These are phyloP conservation scores for Aspergillus sclerotioniger DNA, from an alignment of 495 filamentous ascomycete genomes.

Conservation along the genomic window DNA sequence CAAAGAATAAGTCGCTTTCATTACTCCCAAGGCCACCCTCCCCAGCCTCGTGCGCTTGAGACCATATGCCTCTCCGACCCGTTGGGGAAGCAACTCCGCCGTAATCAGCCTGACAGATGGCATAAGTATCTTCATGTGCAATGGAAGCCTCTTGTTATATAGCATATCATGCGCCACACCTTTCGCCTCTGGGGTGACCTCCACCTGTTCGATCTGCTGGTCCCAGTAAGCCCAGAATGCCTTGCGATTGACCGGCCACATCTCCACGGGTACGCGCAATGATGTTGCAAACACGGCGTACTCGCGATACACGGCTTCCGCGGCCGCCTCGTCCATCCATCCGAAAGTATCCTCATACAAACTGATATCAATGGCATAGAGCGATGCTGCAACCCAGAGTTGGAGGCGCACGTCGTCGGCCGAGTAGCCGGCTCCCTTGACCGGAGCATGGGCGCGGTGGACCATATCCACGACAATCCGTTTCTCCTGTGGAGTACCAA, in stretches of 20 bases:
- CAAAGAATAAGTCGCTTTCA: slow-evolving; percentile 27
- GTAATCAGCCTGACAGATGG: slow-evolving; percentile 31
- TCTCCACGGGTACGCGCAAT: slow-evolving; percentile 30
- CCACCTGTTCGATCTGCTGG: slow-evolving; percentile 26
- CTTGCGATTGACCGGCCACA: slow-evolving; percentile 35
- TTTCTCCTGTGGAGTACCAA: slow-evolving; percentile 35
- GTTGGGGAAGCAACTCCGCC: slow-evolving; percentile 30
- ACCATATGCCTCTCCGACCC: slow-evolving; percentile 29
- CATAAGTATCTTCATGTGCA: slow-evolving; percentile 24
- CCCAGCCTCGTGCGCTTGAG: slow-evolving; percentile 21
- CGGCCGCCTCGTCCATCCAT: slow-evolving; percentile 13
- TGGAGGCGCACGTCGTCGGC: slow-evolving; percentile 38
- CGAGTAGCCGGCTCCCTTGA: slow-evolving; percentile 31
- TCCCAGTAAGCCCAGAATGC: slow-evolving; percentile 47
- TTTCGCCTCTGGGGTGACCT: slow-evolving; percentile 32
- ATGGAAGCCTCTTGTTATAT: slow-evolving; percentile 22
- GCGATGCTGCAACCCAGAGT: slow-evolving; percentile 43
- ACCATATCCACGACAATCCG: slow-evolving; percentile 34
- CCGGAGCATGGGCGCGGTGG: slow-evolving; percentile 31
- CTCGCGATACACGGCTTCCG: slow-evolving; percentile 35
- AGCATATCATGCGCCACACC: slow-evolving; percentile 35
- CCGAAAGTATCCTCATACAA: slow-evolving; percentile 39
- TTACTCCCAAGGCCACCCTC: slow-evolving; percentile 15
- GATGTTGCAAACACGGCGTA: slow-evolving; percentile 38
- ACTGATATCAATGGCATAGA: slow-evolving; percentile 36